A percentile compares a stretch with the other conserved stretches of the same genome.
Evolutionary conservation across 164 flowering plant species (phyloP).

Genomic region (grape (Vitis vinifera)): ASM3070453v1 NC_081822.1:9592001-9592500

Average conservation of each 20-base stretch:
- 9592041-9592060: no score
- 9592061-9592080: no score
- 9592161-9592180: constrained; percentile 80
- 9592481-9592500: constrained; percentile 77
- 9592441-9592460: constrained; percentile 98
- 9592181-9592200: constrained; percentile 93
- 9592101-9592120: not conserved
- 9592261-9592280: constrained; percentile 96
- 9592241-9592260: constrained; percentile 96
- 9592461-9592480: constrained; percentile 77
- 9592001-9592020: no score
- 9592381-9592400: constrained; percentile 98
- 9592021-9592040: no score
- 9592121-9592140: not conserved
- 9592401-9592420: constrained; percentile 91
- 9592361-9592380: constrained; percentile 97
- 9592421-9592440: constrained; percentile 92
- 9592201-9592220: constrained; percentile 96
- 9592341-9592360: constrained; percentile 86
- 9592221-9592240: constrained; percentile 94
- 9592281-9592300: constrained; percentile 86
- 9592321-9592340: constrained; percentile 99
- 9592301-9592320: constrained; percentile 89
- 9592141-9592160: not conserved
- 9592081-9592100: no score